These are phyloP conservation scores for Astragalus membranaceus DNA, from an alignment of 306 rosid species.

Conservation along the genomic window DNA sequence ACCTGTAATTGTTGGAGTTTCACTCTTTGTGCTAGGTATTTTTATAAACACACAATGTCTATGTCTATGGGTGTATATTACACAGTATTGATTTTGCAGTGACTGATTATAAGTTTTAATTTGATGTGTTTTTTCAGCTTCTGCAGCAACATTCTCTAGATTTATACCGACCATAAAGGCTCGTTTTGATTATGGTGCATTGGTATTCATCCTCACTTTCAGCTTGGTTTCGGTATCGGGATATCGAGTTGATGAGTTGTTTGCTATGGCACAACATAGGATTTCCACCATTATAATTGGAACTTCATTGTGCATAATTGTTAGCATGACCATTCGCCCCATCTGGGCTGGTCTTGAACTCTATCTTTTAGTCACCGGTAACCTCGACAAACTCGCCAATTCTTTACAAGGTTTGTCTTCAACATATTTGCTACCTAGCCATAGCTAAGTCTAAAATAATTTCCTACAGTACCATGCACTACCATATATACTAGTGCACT, in stretches of 20 bases:
- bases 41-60: not conserved
- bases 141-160: slow-evolving; percentile 77
- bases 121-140: slow-evolving; percentile 40
- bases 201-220: slow-evolving; percentile 86
- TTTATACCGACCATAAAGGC: slow-evolving; percentile 71
- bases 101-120: not conserved
- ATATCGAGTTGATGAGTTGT: slow-evolving; percentile 45
- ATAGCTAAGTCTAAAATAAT: no score
- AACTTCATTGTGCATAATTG: slow-evolving; percentile 45
- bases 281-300: slow-evolving; percentile 65
- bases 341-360: slow-evolving; percentile 94
- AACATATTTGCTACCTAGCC: not conserved
- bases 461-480: no score
- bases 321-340: slow-evolving; percentile 54
- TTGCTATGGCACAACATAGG: slow-evolving; percentile 47
- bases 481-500: no score
- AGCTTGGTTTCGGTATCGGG: slow-evolving; percentile 70
- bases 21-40: slow-evolving; percentile 69
- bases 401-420: slow-evolving; percentile 52
- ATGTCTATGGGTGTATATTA: no score
- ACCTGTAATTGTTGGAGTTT: slow-evolving; percentile 49
- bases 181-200: slow-evolving; percentile 73
- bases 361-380: slow-evolving; percentile 31
- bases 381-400: slow-evolving; percentile 68
- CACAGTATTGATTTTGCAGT: not conserved